Evolutionary conservation across 192 early-diverging fungal species (phyloP).

Genomic region (Coemansia brasiliensis): DNA sequence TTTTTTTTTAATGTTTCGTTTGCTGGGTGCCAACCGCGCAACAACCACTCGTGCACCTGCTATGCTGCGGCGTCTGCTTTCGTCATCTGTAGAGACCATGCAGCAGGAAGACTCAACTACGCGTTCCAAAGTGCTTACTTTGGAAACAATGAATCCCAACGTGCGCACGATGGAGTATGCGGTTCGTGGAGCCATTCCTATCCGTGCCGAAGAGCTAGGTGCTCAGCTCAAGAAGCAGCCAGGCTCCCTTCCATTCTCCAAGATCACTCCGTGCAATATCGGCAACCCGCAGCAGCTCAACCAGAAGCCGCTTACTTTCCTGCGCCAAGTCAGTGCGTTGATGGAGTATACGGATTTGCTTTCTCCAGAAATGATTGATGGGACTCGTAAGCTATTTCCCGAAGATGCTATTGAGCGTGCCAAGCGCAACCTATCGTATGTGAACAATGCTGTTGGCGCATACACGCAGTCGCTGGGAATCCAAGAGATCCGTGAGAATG

Average conservation of each 20-base stretch:
- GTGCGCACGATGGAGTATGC: conserved; percentile 86
- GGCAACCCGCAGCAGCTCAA: conserved; percentile 90
- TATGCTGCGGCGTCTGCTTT: conserved; percentile 13
- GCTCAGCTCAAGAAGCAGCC: conserved; percentile 52
- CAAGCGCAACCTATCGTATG: conserved; percentile 62
- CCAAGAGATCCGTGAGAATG: conserved; percentile 74
- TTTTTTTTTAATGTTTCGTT: conserved; percentile 11
- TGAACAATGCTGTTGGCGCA: conserved; percentile 79
- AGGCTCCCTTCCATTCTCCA: conserved; percentile 63
- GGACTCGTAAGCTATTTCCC: conserved; percentile 73
- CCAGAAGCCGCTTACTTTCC: conserved; percentile 93
- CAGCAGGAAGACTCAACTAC: background rate
- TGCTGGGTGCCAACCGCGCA: conserved; percentile 16
- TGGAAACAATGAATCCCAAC: conserved; percentile 71
- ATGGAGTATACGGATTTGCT: conserved; percentile 86
- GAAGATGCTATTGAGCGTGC: conserved; percentile 86
- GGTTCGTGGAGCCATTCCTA: conserved; percentile 92
- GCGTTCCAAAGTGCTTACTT: conserved; percentile 63
- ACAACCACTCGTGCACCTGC: conserved; percentile 5
- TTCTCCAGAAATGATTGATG: conserved; percentile 58
- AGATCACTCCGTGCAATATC: conserved; percentile 82
- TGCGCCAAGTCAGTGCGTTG: conserved; percentile 91
- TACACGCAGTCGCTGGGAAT: conserved; percentile 97
- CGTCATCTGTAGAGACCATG: conserved; percentile 31
- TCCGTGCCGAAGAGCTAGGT: conserved; percentile 83